Percentiles rank a stretch among this genome's conserved stretches.
Evolutionary conservation across 306 rosid genomes (phyloP).

Genomic region (Quercus alba): DNA sequence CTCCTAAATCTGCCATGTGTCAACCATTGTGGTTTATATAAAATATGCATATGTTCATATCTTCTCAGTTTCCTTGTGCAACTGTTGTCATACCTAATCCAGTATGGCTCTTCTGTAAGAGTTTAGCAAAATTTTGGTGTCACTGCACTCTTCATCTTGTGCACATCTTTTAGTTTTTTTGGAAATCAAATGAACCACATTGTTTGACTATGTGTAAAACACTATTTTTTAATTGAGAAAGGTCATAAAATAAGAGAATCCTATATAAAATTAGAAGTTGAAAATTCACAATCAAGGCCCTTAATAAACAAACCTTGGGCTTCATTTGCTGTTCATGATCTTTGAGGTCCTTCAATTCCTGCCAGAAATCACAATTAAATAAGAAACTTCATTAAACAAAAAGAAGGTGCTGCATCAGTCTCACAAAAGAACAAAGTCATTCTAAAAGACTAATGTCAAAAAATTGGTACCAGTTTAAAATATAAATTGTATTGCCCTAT

Average conservation of each 20-base stretch:
- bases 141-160: background rate
- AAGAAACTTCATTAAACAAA: slow-evolving; percentile 17
- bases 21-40: background rate
- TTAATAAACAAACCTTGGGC: slow-evolving; percentile 65
- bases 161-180: background rate
- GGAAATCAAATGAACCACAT: background rate
- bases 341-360: slow-evolving; percentile 84
- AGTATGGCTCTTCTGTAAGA: background rate
- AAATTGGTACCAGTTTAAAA: background rate
- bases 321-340: slow-evolving; percentile 86
- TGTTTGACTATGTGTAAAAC: background rate
- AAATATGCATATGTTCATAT: background rate
- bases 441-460: background rate
- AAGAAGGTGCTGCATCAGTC: slow-evolving; percentile 7
- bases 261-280: slow-evolving; percentile 4
- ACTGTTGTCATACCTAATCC: background rate
- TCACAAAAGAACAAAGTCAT: background rate
- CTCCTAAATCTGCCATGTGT: too few relatives aligned
- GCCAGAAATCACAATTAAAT: slow-evolving; percentile 34
- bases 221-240: background rate
- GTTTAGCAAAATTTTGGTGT: background rate
- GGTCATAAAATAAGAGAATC: background rate
- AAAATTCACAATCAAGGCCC: slow-evolving; percentile 7
- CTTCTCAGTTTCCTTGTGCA: background rate
- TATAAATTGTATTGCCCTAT: background rate